Evolutionary conservation across 2,329 filamentous ascomycete genomes (phyloP).

Genomic region (Bipolaris sorokiniana): DNA sequence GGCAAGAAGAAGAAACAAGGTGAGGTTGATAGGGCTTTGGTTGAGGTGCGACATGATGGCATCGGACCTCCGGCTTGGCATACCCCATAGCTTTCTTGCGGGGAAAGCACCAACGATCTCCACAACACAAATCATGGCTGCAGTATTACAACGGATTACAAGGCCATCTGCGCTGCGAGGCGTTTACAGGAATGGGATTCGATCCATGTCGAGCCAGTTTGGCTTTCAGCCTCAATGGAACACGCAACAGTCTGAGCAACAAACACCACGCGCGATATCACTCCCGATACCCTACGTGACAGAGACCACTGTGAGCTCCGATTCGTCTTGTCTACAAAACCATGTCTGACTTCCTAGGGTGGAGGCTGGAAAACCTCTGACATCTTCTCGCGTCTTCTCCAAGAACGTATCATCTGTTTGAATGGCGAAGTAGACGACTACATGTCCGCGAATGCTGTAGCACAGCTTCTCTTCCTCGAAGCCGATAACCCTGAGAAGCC

Average conservation of each 20-base stretch:
- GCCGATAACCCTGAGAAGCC: slow-evolving; percentile 93
- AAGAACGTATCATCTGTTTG: slow-evolving; percentile 89
- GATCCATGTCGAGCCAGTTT: slow-evolving; percentile 35
- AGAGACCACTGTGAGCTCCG: slow-evolving; percentile 53
- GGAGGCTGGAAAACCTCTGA: slow-evolving; percentile 60
- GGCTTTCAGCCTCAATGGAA: slow-evolving; percentile 32
- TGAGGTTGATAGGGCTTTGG: background rate
- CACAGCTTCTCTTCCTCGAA: slow-evolving; percentile 96
- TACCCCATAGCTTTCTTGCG: slow-evolving; percentile 14
- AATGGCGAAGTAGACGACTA: slow-evolving; percentile 91
- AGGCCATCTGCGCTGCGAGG: slow-evolving; percentile 24
- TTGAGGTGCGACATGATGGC: slow-evolving; percentile 11
- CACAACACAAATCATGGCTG: slow-evolving; percentile 39
- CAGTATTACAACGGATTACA: slow-evolving; percentile 34
- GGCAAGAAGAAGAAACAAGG: slow-evolving; percentile 12
- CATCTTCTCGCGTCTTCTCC: slow-evolving; percentile 56
- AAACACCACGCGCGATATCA: slow-evolving; percentile 45
- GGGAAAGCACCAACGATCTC: slow-evolving; percentile 5
- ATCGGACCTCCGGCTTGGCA: slow-evolving; percentile 33
- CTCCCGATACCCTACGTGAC: slow-evolving; percentile 59
- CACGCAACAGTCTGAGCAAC: slow-evolving; percentile 25
- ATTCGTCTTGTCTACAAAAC: background rate
- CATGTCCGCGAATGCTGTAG: slow-evolving; percentile 90
- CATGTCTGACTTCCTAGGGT: slow-evolving; percentile 50
- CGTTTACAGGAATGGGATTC: slow-evolving; percentile 21